Base-by-base conservation (phyloP, 2,329 filamentous ascomycete species). In the Aspergillus oerlinghausenensis region DNA sequence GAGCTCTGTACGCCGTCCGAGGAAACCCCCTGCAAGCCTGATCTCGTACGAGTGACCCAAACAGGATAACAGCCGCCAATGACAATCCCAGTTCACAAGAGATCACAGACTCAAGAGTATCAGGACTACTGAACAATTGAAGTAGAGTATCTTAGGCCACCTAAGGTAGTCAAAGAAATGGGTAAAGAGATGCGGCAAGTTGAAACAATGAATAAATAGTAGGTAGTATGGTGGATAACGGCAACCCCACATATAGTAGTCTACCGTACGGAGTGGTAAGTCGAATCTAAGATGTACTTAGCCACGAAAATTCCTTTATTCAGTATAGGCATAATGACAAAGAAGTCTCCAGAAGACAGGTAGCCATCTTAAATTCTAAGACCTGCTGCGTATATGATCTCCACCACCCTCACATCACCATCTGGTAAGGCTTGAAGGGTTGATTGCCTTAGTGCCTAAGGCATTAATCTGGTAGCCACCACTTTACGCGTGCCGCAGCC, bases 401-500 rank as follows among this genome's bases (percentile, higher is more conserved):
- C 32, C 14, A 38, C 32, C 32, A 38, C 14, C 32, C 14, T 38
- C 14, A 26, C 19, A 47, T 47, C 23, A 47, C 5, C 21, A 11
- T 47, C 5, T 17, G 14, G 14, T 17, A n/a, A 43, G 21, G 40
- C 40, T 21, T 43, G 10, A 21, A 43, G 8, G 4, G 21, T 19
- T 10, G 26, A 43, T 11, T 54, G 59, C 58, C 61, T 64, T 57
- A 23, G 50, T 55, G 64, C 65, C 65, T 70, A 43, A 67, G 65
- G 63, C 63, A 60, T n/a, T 14, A 43, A 55, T 62, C 60, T 65
- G 66, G 66, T 53, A 56, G 49, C 60, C 50, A 55, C 67, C 70
- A 73, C 70, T 73, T 73, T 67, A 73, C 70, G 70, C 70, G 70
- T 66, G 59, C 47, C 52, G 55, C 56, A 63, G 64, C 63, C 65